phyloP scores from a whole-genome alignment of 2,329 filamentous ascomycete genomes.

The Chrysoporthe deuterocubensis region DNA sequence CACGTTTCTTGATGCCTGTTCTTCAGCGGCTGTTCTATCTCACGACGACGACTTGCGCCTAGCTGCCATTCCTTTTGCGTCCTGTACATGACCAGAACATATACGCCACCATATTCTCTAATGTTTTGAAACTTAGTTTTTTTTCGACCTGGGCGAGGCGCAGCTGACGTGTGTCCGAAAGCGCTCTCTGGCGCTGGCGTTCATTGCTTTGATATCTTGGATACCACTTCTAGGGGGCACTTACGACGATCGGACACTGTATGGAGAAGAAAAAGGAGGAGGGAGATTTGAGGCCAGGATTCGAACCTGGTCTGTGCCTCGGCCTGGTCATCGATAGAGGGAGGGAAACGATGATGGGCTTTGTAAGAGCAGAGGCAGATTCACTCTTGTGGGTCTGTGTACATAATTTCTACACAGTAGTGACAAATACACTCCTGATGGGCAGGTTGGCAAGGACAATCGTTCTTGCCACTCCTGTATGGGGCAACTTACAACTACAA shows the following conservation, averaged over 20 bases:
- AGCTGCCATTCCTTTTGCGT: conserved; percentile 10
- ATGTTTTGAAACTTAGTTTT: conserved; percentile 29
- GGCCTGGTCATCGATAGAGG: conserved; percentile 17
- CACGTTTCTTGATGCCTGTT: conserved; percentile 22
- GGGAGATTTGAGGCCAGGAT: conserved; percentile 20
- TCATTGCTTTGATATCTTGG: conserved; percentile 28
- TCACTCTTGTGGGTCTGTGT: conserved; percentile 16
- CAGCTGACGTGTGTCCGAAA: conserved; percentile 25
- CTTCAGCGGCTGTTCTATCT: background rate
- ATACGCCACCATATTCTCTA: conserved; percentile 28
- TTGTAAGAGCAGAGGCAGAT: conserved; percentile 16
- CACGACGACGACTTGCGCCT: conserved; percentile 11
- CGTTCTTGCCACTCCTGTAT: conserved; percentile 3
- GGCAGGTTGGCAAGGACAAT: conserved; percentile 12
- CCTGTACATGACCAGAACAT: conserved; percentile 26
- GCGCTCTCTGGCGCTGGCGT: conserved; percentile 27
- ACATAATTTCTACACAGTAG: conserved; percentile 24
- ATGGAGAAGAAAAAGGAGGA: conserved; percentile 19
- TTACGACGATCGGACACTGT: conserved; percentile 25
- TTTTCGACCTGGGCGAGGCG: background rate
- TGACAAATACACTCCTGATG: conserved; percentile 24
- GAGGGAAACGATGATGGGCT: conserved; percentile 1
- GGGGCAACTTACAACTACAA: conserved; percentile 6
- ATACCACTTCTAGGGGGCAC: conserved; percentile 29
- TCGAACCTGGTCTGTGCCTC: conserved; percentile 10